These are phyloP conservation scores for Penicillium dipodomyicola DNA, from an alignment of 495 filamentous ascomycete genomes.

Conservation along the genomic window DNA sequence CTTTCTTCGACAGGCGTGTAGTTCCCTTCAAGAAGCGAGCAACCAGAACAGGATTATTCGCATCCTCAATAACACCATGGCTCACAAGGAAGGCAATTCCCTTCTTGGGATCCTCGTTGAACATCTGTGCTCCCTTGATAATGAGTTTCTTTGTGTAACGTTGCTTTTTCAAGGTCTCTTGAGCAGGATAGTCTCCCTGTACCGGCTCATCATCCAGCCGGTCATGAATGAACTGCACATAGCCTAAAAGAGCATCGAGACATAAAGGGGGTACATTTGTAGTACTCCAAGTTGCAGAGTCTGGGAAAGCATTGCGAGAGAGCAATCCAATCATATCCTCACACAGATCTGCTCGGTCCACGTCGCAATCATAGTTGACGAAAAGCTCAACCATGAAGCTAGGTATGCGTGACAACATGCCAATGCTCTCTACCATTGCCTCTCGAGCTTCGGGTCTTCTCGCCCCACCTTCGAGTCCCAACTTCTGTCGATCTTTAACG, in stretches of 20 bases:
- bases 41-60: slow-evolving; percentile 66
- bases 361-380: slow-evolving; percentile 97
- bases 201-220: slow-evolving; percentile 69
- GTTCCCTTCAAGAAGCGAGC: slow-evolving; percentile 84
- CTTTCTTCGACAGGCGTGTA: slow-evolving; percentile 80
- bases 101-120: slow-evolving; percentile 90
- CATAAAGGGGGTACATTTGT: slow-evolving; percentile 96
- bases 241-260: slow-evolving; percentile 85
- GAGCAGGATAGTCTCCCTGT: slow-evolving; percentile 66
- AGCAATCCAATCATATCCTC: slow-evolving; percentile 93
- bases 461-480: slow-evolving; percentile 89
- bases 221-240: slow-evolving; percentile 87
- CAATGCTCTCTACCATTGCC: slow-evolving; percentile 97
- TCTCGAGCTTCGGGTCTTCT: slow-evolving; percentile 92
- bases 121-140: slow-evolving; percentile 82
- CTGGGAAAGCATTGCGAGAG: slow-evolving; percentile 90
- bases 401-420: slow-evolving; percentile 85
- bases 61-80: slow-evolving; percentile 77
- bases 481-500: slow-evolving; percentile 87
- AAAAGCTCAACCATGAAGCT: slow-evolving; percentile 93
- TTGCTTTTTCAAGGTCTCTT: slow-evolving; percentile 60
- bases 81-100: slow-evolving; percentile 83
- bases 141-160: slow-evolving; percentile 80
- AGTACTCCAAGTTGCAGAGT: slow-evolving; percentile 98
- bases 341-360: slow-evolving; percentile 87